Evolutionary conservation across 352 stramenopile species (phyloP).

Genomic region (Blastocystis sp.): DNA sequence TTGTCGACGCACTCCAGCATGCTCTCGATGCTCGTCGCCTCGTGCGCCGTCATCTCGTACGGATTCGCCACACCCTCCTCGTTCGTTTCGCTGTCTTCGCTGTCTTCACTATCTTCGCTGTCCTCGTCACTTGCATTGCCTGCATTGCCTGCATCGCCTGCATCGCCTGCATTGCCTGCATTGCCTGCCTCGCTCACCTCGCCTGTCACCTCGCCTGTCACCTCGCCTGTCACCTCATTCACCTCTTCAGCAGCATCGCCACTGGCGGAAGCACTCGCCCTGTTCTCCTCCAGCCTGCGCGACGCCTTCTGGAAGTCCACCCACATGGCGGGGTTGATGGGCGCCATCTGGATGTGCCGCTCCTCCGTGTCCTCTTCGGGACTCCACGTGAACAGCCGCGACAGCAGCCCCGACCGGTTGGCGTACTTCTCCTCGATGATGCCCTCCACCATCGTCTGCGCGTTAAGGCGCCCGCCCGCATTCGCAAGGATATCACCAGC

Average conservation of each 20-base stretch:
- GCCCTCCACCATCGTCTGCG: conserved; percentile 41
- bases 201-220: not conserved
- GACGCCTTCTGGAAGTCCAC: conserved; percentile 16
- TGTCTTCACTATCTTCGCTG: not conserved
- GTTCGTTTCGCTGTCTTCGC: not conserved
- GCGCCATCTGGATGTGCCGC: conserved; percentile 47
- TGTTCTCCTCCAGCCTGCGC: not conserved
- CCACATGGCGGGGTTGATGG: conserved; percentile 43
- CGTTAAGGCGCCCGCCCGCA: not conserved
- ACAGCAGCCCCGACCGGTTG: conserved; percentile 32
- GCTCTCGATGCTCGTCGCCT: conserved; percentile 42
- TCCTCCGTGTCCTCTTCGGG: conserved; percentile 38
- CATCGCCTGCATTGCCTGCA: not conserved
- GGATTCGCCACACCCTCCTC: not conserved
- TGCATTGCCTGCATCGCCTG: not conserved
- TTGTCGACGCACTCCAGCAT: conserved; percentile 61
- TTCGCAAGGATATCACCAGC: conserved; percentile 7
- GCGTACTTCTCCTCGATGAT: conserved; percentile 46
- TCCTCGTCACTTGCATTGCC: conserved; percentile 4
- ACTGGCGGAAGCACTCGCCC: not conserved
- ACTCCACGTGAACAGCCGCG: conserved; percentile 57
- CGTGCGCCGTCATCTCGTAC: conserved; percentile 42
- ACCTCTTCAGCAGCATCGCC: not conserved
- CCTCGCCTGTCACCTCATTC: not conserved
- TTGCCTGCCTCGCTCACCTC: not conserved